Evolutionary conservation across 2,329 filamentous ascomycete species (phyloP).

Genomic region (Pseudogymnoascus sp.): DNA sequence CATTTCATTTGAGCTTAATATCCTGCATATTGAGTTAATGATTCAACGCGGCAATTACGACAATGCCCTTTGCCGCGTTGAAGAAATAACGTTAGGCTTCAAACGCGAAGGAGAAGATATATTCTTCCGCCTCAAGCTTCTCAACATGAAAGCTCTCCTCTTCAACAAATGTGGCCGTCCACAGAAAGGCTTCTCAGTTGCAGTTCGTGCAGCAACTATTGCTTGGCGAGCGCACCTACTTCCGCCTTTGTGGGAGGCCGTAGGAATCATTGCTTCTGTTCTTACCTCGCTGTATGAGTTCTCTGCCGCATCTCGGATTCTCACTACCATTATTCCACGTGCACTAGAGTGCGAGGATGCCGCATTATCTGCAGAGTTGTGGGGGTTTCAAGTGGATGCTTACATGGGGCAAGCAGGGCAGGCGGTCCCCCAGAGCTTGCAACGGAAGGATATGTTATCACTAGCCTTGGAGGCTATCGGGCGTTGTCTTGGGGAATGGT

Average conservation of each 20-base stretch:
- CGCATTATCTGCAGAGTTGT: conserved; percentile 47
- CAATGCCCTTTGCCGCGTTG: conserved; percentile 45
- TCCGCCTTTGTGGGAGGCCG: conserved; percentile 52
- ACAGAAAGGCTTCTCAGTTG: conserved; percentile 57
- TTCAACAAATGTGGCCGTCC: conserved; percentile 52
- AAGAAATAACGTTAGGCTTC: conserved; percentile 40
- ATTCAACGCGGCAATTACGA: conserved; percentile 44
- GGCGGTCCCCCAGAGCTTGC: conserved; percentile 24
- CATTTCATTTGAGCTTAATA: conserved; percentile 48
- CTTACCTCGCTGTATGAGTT: conserved; percentile 55
- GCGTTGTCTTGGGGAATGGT: conserved; percentile 44
- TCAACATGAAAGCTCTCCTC: conserved; percentile 54
- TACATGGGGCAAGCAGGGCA: conserved; percentile 56
- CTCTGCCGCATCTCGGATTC: conserved; percentile 43
- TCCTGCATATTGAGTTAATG: conserved; percentile 52
- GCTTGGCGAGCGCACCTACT: conserved; percentile 52
- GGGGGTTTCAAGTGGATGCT: conserved; percentile 53
- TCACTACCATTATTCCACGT: conserved; percentile 56
- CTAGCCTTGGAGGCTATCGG: conserved; percentile 41
- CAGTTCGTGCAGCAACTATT: conserved; percentile 55
- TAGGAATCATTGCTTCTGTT: conserved; percentile 48
- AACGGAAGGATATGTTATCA: conserved; percentile 41
- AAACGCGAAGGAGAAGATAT: conserved; percentile 52
- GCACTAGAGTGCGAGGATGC: conserved; percentile 54
- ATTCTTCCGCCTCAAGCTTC: conserved; percentile 50